phyloP scores from a whole-genome alignment of 331 rosid genomes.

The Spiraea crenata region DNA sequence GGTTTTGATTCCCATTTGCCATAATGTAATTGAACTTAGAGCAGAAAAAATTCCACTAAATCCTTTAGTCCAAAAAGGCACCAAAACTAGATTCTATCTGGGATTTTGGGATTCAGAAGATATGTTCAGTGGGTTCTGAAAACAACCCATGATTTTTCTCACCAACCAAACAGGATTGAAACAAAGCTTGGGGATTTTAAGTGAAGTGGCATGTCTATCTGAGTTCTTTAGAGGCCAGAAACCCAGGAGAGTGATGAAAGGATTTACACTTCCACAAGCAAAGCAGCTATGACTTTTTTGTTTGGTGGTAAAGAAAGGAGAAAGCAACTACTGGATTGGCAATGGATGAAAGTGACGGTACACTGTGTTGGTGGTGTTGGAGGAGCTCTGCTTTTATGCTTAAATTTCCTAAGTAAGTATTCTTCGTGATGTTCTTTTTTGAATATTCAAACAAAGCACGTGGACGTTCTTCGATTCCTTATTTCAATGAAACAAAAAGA shows the following conservation, averaged over 20 bases:
- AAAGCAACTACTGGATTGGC: neutral
- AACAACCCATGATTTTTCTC: neutral
- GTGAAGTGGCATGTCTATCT: conserved; percentile 3
- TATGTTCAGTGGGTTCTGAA: neutral
- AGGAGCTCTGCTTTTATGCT: neutral
- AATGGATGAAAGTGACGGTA: conserved; percentile 1
- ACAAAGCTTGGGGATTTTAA: neutral
- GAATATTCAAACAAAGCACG: neutral
- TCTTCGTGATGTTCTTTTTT: conserved; percentile 1
- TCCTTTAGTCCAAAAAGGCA: conserved; percentile 6
- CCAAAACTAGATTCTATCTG: neutral
- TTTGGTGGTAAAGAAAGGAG: neutral
- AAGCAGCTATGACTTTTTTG: neutral
- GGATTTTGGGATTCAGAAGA: conserved; percentile 7
- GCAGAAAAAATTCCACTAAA: conserved; percentile 25
- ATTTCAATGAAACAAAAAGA: neutral
- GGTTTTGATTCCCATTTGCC: conserved; percentile 45
- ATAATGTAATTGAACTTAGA: conserved; percentile 20
- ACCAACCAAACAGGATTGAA: neutral
- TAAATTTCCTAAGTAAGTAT: neutral
- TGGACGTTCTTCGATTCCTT: neutral
- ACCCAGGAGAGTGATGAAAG: neutral
- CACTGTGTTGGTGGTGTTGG: neutral
- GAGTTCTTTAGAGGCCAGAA: neutral
- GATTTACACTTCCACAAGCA: neutral